A percentile compares a stretch with the other conserved stretches of the same genome.
Conservation (phyloP, 2,329 filamentous ascomycete species). For the Paecilomyces niveus region DNA sequence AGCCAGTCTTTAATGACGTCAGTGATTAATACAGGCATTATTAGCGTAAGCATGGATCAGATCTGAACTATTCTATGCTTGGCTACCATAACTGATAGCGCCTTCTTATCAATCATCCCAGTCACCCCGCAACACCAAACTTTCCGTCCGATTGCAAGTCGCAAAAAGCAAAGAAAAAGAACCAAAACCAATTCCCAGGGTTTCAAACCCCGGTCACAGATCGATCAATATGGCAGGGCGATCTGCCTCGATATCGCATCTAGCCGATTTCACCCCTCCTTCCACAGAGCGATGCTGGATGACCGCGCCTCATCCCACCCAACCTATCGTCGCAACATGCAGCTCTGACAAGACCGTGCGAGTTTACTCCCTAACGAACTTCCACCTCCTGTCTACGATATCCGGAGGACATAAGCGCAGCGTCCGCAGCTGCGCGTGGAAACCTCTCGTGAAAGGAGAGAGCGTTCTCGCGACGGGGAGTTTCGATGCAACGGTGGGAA, state of each 20-base stretch:
- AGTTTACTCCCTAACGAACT: conserved; percentile 78
- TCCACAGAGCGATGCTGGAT: conserved; percentile 68
- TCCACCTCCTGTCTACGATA: conserved; percentile 70
- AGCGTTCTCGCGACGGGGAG: conserved; percentile 84
- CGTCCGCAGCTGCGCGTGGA: conserved; percentile 82
- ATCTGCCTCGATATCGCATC: conserved; percentile 24
- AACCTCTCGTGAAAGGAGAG: conserved; percentile 60
- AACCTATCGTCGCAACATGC: conserved; percentile 82
- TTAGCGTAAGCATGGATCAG: background rate
- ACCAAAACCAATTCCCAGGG: background rate
- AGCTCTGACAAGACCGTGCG: conserved; percentile 81
- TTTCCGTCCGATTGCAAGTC: background rate
- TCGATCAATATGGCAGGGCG: background rate
- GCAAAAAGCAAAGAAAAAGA: conserved; percentile 4
- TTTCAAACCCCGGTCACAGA: background rate
- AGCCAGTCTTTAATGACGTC: too few species aligned
- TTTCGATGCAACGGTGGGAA: conserved; percentile 86
- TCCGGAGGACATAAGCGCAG: conserved; percentile 85
- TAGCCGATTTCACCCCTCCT: conserved; percentile 49
- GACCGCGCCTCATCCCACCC: conserved; percentile 74
- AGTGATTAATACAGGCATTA: background rate
- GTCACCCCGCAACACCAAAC: background rate
- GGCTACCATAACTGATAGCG: background rate
- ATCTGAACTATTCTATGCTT: too few species aligned
- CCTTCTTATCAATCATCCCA: background rate